These are phyloP conservation scores for Alternaria conjuncta DNA, from an alignment of 2,329 filamentous ascomycete species.

Conservation along the genomic window DNA sequence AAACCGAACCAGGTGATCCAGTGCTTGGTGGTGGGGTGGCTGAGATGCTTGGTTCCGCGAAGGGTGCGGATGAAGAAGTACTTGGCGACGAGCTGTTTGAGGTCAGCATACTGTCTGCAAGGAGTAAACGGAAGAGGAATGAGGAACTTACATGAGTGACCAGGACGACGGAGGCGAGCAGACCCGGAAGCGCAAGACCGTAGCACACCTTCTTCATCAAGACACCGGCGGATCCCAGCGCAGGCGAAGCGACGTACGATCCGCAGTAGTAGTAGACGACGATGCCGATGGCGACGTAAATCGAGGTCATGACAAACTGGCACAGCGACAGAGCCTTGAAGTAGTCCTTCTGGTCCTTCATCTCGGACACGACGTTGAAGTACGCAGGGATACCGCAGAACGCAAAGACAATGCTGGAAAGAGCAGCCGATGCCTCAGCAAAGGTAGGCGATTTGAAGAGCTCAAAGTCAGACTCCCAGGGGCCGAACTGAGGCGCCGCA, in stretches of 20 bases:
- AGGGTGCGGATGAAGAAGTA: slow-evolving; percentile 70
- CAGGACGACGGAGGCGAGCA: slow-evolving; percentile 32
- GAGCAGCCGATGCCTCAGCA: slow-evolving; percentile 26
- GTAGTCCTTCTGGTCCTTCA: slow-evolving; percentile 66
- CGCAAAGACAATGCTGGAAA: slow-evolving; percentile 32
- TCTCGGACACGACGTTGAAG: slow-evolving; percentile 70
- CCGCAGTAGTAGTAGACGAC: slow-evolving; percentile 74
- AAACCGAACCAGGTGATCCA: slow-evolving; percentile 35
- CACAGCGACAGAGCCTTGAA: slow-evolving; percentile 64
- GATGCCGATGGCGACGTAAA: slow-evolving; percentile 70
- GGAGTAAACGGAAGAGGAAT: neutral
- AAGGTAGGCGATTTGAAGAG: slow-evolving; percentile 22
- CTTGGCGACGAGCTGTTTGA: slow-evolving; percentile 28
- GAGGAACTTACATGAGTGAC: slow-evolving; percentile 27
- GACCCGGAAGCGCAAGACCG: slow-evolving; percentile 66
- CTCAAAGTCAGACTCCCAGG: slow-evolving; percentile 29
- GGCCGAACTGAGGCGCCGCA: slow-evolving; percentile 27
- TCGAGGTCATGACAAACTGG: slow-evolving; percentile 63
- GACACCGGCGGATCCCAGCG: slow-evolving; percentile 66
- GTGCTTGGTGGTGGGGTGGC: slow-evolving; percentile 29
- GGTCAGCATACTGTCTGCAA: neutral
- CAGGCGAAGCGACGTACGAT: slow-evolving; percentile 66
- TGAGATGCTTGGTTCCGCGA: slow-evolving; percentile 70
- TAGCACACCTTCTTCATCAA: slow-evolving; percentile 69
- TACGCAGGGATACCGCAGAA: slow-evolving; percentile 67